Evolutionary conservation across 345 rosid genomes (phyloP).

Genomic region (Pistacia integerrima): DNA sequence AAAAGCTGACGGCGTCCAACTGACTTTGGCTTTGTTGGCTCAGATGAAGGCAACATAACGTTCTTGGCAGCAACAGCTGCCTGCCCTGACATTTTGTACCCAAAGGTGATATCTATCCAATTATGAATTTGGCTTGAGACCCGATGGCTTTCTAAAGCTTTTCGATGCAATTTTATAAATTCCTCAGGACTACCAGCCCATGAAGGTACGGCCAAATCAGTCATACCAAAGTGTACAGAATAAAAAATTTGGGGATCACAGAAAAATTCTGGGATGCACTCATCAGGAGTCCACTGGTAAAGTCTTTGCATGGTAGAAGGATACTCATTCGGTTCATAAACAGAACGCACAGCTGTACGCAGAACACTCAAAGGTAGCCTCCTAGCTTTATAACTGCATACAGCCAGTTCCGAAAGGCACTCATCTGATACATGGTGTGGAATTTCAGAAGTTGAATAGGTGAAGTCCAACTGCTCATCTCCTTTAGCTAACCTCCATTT

Average conservation of each 20-base stretch:
- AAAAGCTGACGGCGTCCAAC: slow-evolving; percentile 91
- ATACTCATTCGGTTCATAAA: slow-evolving; percentile 96
- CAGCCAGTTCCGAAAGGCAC: slow-evolving; percentile 96
- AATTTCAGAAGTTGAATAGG: slow-evolving; percentile 84
- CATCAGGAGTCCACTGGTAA: slow-evolving; percentile 99
- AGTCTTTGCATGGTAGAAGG: slow-evolving; percentile 94
- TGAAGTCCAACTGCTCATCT: slow-evolving; percentile 93
- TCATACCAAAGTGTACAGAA: slow-evolving; percentile 80
- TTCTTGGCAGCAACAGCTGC: slow-evolving; percentile 92
- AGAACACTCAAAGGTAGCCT: slow-evolving; percentile 87
- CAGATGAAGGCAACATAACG: slow-evolving; percentile 89
- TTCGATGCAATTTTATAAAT: slow-evolving; percentile 79
- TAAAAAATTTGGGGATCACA: slow-evolving; percentile 74
- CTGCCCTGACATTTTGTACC: slow-evolving; percentile 89
- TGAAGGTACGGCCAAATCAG: slow-evolving; percentile 84
- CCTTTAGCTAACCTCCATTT: slow-evolving; percentile 98
- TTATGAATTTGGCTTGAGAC: slow-evolving; percentile 78
- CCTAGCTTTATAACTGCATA: slow-evolving; percentile 98
- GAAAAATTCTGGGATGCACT: slow-evolving; percentile 95
- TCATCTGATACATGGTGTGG: slow-evolving; percentile 98
- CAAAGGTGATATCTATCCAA: slow-evolving; percentile 92
- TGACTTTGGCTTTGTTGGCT: slow-evolving; percentile 63
- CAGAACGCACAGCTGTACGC: slow-evolving; percentile 86
- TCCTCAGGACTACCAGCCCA: slow-evolving; percentile 88
- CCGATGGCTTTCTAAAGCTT: slow-evolving; percentile 77